Percentiles rank a stretch among this genome's conserved stretches.
phyloP scores from a whole-genome alignment of 2,329 filamentous ascomycete species.

The Xylaria sp. region DNA sequence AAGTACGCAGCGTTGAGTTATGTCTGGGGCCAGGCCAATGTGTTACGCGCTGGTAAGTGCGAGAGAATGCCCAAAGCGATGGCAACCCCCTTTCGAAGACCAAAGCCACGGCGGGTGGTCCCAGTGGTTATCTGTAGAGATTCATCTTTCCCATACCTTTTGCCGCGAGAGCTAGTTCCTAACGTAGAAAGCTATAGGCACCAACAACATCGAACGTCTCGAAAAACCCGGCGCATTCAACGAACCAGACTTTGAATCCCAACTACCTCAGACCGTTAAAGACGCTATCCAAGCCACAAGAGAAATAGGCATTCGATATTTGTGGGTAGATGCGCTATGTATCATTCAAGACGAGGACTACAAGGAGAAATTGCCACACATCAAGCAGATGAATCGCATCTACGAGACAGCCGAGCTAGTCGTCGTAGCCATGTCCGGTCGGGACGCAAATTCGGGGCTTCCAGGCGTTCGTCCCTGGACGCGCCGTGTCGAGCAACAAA shows the following conservation, averaged over 20 bases:
- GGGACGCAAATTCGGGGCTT: slow-evolving; percentile 2
- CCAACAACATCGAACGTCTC: slow-evolving; percentile 3
- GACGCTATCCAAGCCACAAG: slow-evolving; percentile 12
- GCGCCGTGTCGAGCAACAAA: slow-evolving; percentile 5
- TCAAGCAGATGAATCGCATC: slow-evolving; percentile 20
- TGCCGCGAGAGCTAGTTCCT: background rate
- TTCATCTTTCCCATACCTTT: background rate
- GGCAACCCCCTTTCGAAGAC: background rate
- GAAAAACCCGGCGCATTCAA: slow-evolving; percentile 6
- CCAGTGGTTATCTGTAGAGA: too few species aligned
- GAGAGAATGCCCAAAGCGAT: background rate
- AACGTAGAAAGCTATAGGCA: background rate
- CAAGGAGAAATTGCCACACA: slow-evolving; percentile 12
- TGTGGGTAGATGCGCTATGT: slow-evolving; percentile 18
- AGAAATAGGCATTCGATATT: slow-evolving; percentile 4
- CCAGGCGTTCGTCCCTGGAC: slow-evolving; percentile 19
- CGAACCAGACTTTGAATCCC: background rate
- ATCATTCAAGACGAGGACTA: slow-evolving; percentile 16
- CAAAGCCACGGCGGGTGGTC: background rate
- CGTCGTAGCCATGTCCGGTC: slow-evolving; percentile 8
- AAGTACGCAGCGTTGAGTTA: slow-evolving; percentile 14
- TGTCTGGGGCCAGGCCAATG: slow-evolving; percentile 8
- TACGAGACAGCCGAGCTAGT: slow-evolving; percentile 16
- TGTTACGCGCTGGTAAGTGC: slow-evolving; percentile 11
- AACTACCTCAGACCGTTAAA: slow-evolving; percentile 6